Conservation (phyloP, 352 stramenopile species). For the Globisporangium takayamanum region DNA sequence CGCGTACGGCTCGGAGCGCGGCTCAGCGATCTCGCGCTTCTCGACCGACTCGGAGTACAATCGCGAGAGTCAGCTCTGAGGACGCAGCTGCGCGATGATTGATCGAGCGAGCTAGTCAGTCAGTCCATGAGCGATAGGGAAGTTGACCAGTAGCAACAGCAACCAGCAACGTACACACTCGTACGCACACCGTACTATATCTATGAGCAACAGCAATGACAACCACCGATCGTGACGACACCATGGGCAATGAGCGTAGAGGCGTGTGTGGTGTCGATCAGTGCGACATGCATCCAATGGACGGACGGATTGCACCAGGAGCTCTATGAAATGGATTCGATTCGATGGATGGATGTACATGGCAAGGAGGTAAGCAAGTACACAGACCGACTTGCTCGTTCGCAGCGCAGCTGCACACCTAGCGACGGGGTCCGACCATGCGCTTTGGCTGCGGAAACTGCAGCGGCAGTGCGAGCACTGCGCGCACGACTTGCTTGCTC, state of each 20-base stretch:
- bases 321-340: too few relatives aligned
- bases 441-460: slow-evolving; percentile 71
- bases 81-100: background rate
- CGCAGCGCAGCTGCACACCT: background rate
- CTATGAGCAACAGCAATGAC: background rate
- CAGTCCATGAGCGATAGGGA: background rate
- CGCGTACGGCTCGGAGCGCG: slow-evolving; percentile 52
- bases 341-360: too few relatives aligned
- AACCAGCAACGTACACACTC: background rate
- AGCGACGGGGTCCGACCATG: slow-evolving; percentile 24
- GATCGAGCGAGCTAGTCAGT: background rate
- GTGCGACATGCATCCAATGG: too few relatives aligned
- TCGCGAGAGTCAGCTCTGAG: background rate
- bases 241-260: too few relatives aligned
- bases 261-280: too few relatives aligned
- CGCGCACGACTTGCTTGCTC: slow-evolving; percentile 66
- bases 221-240: too few relatives aligned
- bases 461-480: slow-evolving; percentile 68
- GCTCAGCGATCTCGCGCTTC: slow-evolving; percentile 63
- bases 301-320: too few relatives aligned
- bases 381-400: background rate
- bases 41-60: slow-evolving; percentile 61
- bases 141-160: too few relatives aligned
- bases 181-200: slow-evolving; percentile 1
- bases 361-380: background rate